Percentiles rank a stretch among this genome's conserved stretches.
Evolutionary conservation across 2,329 filamentous ascomycete species (phyloP).

Genomic region (Raffaelea deltoideospora): DNA sequence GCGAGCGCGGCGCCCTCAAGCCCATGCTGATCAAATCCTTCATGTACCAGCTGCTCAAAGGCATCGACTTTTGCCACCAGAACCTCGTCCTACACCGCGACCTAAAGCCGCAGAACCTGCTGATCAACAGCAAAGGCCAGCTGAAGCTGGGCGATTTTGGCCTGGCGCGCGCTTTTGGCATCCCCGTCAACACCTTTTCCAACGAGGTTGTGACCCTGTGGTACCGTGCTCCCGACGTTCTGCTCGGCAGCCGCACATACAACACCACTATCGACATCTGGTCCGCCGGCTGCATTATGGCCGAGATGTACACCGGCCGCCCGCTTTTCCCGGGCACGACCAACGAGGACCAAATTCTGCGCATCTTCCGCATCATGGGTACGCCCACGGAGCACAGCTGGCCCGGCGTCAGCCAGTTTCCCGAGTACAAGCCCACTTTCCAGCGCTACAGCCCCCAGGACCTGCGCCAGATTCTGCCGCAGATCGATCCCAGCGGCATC

Average conservation of each 20-base stretch:
- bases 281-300: slow-evolving; percentile 99
- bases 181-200: slow-evolving; percentile 94
- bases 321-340: slow-evolving; percentile 95
- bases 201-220: slow-evolving; percentile 96
- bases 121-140: slow-evolving; percentile 83
- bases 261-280: slow-evolving; percentile 99
- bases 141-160: slow-evolving; percentile 93
- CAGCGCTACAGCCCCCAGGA: slow-evolving; percentile 92
- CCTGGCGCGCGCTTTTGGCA: slow-evolving; percentile 84
- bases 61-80: slow-evolving; percentile 95
- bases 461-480: slow-evolving; percentile 69
- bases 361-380: slow-evolving; percentile 98
- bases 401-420: slow-evolving; percentile 87
- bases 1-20: slow-evolving; percentile 79
- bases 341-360: slow-evolving; percentile 92
- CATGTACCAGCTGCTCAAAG: slow-evolving; percentile 93
- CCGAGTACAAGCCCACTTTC: slow-evolving; percentile 95
- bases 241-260: slow-evolving; percentile 87
- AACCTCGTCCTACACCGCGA: slow-evolving; percentile 93
- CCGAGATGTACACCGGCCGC: slow-evolving; percentile 94
- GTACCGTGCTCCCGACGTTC: slow-evolving; percentile 93
- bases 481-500: slow-evolving; percentile 77
- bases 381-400: slow-evolving; percentile 90
- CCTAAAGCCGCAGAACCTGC: slow-evolving; percentile 87
- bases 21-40: slow-evolving; percentile 91